A percentile compares a stretch with the other conserved stretches of the same genome.
phyloP scores from a whole-genome alignment of 805 yeast genomes.

The Naumovozyma dairenensis region DNA sequence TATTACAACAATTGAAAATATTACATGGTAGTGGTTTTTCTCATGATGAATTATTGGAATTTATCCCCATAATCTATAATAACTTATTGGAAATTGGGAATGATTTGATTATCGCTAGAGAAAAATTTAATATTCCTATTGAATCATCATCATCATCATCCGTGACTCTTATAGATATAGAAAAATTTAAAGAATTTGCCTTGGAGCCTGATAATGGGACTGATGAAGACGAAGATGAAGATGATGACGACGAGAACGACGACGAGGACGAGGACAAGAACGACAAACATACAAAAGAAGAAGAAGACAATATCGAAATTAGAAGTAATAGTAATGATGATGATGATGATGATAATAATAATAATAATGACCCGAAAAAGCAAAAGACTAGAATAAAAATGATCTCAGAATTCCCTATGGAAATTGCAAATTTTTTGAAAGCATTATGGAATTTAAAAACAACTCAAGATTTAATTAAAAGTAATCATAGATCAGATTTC shows the following conservation, averaged over 20 bases:
- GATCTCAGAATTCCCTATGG: conserved; percentile 33
- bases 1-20: conserved; percentile 33
- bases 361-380: neutral
- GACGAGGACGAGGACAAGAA: neutral
- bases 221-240: neutral
- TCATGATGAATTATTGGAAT: conserved; percentile 56
- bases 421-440: conserved; percentile 39
- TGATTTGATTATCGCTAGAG: conserved; percentile 57
- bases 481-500: conserved; percentile 54
- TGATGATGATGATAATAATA: neutral
- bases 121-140: conserved; percentile 34
- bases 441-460: conserved; percentile 48
- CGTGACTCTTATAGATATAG: conserved; percentile 9
- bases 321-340: no score
- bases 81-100: conserved; percentile 72
- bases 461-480: conserved; percentile 45
- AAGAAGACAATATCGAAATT: no score
- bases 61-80: conserved; percentile 68
- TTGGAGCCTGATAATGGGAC: neutral
- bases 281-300: neutral
- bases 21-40: conserved; percentile 29
- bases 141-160: conserved; percentile 17
- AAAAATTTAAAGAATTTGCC: conserved; percentile 5
- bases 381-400: neutral
- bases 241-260: neutral